Base-by-base conservation (phyloP, 2,329 filamentous ascomycete genomes). In the Zymoseptoria crescenta region DNA sequence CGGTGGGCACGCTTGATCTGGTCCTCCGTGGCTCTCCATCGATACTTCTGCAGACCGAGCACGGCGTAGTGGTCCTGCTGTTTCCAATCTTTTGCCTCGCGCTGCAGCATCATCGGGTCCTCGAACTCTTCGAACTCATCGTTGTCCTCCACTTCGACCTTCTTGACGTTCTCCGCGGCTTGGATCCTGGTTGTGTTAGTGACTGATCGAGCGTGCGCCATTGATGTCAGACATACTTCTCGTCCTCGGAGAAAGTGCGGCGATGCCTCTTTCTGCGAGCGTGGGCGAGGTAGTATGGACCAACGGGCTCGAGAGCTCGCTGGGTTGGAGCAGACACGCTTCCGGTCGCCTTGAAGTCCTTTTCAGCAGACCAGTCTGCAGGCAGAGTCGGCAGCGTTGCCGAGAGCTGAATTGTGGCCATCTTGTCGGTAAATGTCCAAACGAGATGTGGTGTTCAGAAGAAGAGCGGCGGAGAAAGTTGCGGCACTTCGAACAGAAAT, bases 81-180 rank as follows among this genome's bases (percentile, higher is more conserved):
- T 89, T 99, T 99, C 94, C 94, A 99, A 81, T 99, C 94, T 81
- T 99, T 99, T 72, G 94, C 92, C 74, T 97, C 91, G 57, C 91
- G 85, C 74, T 89, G 83, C 30, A 99, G 85, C 84, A 97, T 88
- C 79, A 95, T 83, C 58, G 91, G 87, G 73, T 97, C 93, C 79
- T 99, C 94, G 29, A 87, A 80, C 80, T 99, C 94, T 77, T 90
- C 95, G 75, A 96, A 91, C 62, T 97, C 92, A 71, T 88, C 89
- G 64, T 87, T 87, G 59, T 96, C 91, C 57, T 94, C 89, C 77
- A 96, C 92, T 77, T 97, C 93, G 57, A 95, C 86, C 77, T 96
- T 96, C 85, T 95, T 96, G 73, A 92, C 91, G 68, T 87, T 91
- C 76, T 95, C 87, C 77, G 95, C 89, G 54, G 94, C 94, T 80